Base-by-base conservation (phyloP, 306 rosid genomes). In the Herpetospermum pedunculosum region DNA sequence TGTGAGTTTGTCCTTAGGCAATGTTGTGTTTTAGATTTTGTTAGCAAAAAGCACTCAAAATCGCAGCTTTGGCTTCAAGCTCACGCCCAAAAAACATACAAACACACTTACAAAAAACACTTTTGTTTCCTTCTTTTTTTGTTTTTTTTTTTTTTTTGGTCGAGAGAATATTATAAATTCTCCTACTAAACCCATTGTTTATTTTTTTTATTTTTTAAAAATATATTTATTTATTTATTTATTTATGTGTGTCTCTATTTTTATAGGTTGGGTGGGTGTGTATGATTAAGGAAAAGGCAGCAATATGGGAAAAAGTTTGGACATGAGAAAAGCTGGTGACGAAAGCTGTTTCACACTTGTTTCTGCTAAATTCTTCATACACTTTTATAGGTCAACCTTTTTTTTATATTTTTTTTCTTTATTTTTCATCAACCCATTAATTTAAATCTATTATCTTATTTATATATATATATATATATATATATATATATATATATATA, bases 271-370 rank as follows among this genome's bases (percentile, higher is more conserved):
- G 65, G 48, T 64, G 71, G 29, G 32, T 64, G 32, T 64, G 18
- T 11, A 37, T 64, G 71, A 64, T 40, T 40, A 23, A 40, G 32
- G n/a, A 40, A 65, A 65, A 65, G 50, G 30, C 32, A 38, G 30
- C 32, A 38, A 65, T 19, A 40, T 40, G 72, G 18, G 60, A 18
- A 60, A 60, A 60, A 32, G 69, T 2, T 60, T 60, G 43, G 37
- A 3, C 69, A 32, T 7, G 13, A 60, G 72, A 65, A 63, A 26
- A 63, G 48, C 18, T 63, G 72, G 26, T 9, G 47, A 63, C 26
- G 47, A 63, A 40, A 64, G 50, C 53, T 67, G 73, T 41, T 67
- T 67, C 73, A 67, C 72, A 64, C 72, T 64, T 19, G 72, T 38
- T 67, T 67, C 13, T 41, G 10, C 35, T 67, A 67, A 67, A 67